Percentiles rank a stretch among this genome's conserved stretches.
Evolutionary conservation across 2,329 filamentous ascomycete genomes (phyloP).

Genomic region (Apiospora marii): DNA sequence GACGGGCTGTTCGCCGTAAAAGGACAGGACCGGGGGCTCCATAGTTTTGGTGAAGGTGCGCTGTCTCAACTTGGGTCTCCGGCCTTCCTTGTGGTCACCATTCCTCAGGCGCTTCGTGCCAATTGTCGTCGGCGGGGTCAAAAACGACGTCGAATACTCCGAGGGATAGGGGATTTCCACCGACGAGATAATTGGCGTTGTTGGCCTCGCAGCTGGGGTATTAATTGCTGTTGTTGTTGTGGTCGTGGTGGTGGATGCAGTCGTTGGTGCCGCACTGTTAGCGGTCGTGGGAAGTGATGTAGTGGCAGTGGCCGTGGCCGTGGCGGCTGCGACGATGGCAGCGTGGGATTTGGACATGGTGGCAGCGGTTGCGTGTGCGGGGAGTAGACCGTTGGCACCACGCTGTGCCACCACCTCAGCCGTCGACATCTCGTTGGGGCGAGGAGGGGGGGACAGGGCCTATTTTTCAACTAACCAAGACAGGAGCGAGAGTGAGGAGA

Average conservation of each 20-base stretch:
- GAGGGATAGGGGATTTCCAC: slow-evolving; percentile 24
- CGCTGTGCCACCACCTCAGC: slow-evolving; percentile 43
- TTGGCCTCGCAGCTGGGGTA: slow-evolving; percentile 27
- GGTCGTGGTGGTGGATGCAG: slow-evolving; percentile 32
- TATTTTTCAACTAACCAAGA: not conserved
- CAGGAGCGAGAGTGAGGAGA: not conserved
- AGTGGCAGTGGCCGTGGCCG: slow-evolving; percentile 24
- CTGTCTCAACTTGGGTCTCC: slow-evolving; percentile 42
- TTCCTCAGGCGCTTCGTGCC: slow-evolving; percentile 41
- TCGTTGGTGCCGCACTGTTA: slow-evolving; percentile 25
- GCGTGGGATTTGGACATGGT: slow-evolving; percentile 14
- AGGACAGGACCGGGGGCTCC: slow-evolving; percentile 61
- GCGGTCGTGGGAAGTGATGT: slow-evolving; percentile 23
- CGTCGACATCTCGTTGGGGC: slow-evolving; percentile 39
- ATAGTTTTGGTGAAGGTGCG: slow-evolving; percentile 46
- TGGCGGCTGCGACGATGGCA: slow-evolving; percentile 26
- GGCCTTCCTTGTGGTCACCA: slow-evolving; percentile 41
- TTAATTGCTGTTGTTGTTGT: slow-evolving; percentile 29
- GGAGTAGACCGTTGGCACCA: slow-evolving; percentile 38
- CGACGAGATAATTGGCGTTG: slow-evolving; percentile 25
- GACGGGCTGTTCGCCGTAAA: slow-evolving; percentile 64
- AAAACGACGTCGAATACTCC: slow-evolving; percentile 27
- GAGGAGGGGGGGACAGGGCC: slow-evolving; percentile 23
- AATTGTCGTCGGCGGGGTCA: slow-evolving; percentile 24
- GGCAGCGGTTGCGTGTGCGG: slow-evolving; percentile 36